phyloP scores from a whole-genome alignment of 176 grass and related monocot genomes.

The Phoenix roebelenii region DNA sequence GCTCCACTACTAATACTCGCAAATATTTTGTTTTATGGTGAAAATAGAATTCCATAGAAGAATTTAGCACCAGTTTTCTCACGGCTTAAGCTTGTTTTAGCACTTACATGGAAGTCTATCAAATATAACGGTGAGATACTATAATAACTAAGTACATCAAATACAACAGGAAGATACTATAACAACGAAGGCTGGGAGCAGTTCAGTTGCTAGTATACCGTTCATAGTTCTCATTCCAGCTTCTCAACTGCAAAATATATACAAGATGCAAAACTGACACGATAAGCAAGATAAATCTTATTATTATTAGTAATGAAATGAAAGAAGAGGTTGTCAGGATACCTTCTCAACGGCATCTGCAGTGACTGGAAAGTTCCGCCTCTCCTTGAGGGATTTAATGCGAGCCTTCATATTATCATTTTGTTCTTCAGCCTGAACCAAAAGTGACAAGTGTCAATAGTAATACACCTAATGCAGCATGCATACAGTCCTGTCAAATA shows the following conservation, averaged over 20 bases:
- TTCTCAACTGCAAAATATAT: slow-evolving; percentile 23
- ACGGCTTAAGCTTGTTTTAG: no score
- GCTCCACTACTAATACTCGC: no score
- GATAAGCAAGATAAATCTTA: background rate
- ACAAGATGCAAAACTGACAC: background rate
- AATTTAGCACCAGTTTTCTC: no score
- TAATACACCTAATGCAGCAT: background rate
- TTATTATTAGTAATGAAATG: background rate
- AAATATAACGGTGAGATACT: no score
- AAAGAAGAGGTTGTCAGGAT: background rate
- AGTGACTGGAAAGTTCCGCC: slow-evolving; percentile 6
- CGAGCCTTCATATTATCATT: slow-evolving; percentile 34
- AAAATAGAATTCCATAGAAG: no score
- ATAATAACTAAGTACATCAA: no score
- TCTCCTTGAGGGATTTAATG: slow-evolving; percentile 37
- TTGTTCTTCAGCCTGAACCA: slow-evolving; percentile 36
- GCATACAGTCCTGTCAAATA: background rate
- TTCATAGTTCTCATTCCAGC: slow-evolving; percentile 14
- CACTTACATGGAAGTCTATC: no score
- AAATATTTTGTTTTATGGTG: no score
- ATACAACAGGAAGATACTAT: no score
- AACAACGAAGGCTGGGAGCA: no score
- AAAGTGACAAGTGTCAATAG: background rate
- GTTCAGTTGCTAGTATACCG: slow-evolving; percentile 1
- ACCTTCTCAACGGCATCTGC: slow-evolving; percentile 37